Evolutionary conservation across 2,329 filamentous ascomycete species (phyloP).

Genomic region (Beauveria asiatica): DNA sequence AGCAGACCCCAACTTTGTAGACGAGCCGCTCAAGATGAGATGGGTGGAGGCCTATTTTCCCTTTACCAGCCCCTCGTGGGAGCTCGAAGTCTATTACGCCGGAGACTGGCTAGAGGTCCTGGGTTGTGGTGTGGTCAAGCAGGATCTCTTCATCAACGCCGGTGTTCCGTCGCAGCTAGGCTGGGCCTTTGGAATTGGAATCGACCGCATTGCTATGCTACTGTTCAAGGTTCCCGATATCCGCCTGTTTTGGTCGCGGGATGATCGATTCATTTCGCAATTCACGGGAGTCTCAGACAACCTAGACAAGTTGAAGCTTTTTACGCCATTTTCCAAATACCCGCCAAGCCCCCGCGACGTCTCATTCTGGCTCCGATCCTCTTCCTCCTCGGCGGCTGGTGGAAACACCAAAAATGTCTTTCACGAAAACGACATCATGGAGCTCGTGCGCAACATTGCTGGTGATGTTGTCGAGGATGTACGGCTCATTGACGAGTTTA

Average conservation of each 20-base stretch:
- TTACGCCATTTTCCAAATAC: slow-evolving; percentile 84
- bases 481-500: slow-evolving; percentile 73
- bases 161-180: slow-evolving; percentile 67
- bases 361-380: slow-evolving; percentile 69
- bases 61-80: slow-evolving; percentile 92
- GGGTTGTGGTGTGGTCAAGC: slow-evolving; percentile 84
- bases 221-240: slow-evolving; percentile 96
- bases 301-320: slow-evolving; percentile 47
- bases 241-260: slow-evolving; percentile 87
- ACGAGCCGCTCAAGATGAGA: slow-evolving; percentile 73
- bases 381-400: slow-evolving; percentile 34
- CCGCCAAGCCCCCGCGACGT: slow-evolving; percentile 87
- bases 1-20: slow-evolving; percentile 38
- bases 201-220: slow-evolving; percentile 95
- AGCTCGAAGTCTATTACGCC: slow-evolving; percentile 90
- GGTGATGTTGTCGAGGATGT: slow-evolving; percentile 88
- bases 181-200: slow-evolving; percentile 92
- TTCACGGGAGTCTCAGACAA: slow-evolving; percentile 57
- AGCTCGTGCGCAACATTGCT: slow-evolving; percentile 74
- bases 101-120: slow-evolving; percentile 94
- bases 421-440: slow-evolving; percentile 97
- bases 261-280: slow-evolving; percentile 77
- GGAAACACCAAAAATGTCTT: slow-evolving; percentile 46
- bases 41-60: slow-evolving; percentile 98
- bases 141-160: slow-evolving; percentile 70